Conservation (phyloP, 495 filamentous ascomycete genomes). For the Lineolata rhizophorae region DNA sequence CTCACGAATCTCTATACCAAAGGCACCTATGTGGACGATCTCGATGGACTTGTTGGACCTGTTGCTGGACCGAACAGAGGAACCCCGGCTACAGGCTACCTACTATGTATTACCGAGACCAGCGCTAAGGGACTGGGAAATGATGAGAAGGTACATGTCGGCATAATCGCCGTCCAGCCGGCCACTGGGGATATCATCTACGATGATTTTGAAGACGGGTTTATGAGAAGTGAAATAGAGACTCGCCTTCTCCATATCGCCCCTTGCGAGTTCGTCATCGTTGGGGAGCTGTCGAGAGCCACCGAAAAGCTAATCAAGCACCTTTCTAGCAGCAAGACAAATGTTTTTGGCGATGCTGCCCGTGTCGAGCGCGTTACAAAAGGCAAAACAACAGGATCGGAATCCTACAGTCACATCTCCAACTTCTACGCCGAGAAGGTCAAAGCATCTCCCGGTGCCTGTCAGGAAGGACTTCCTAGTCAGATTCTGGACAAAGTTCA, state of each 20-base stretch:
- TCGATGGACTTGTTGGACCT: constrained; percentile 47
- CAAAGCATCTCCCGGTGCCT: too few species aligned
- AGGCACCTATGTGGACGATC: constrained; percentile 91
- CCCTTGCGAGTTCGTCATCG: constrained; percentile 89
- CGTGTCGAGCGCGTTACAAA: constrained; percentile 62
- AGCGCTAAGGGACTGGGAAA: constrained; percentile 68
- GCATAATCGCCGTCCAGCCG: constrained; percentile 86
- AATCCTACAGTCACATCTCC: constrained; percentile 73
- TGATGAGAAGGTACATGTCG: constrained; percentile 84
- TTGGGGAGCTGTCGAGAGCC: constrained; percentile 77
- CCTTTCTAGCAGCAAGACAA: constrained; percentile 69
- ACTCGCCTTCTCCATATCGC: constrained; percentile 85
- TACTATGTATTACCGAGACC: constrained; percentile 82
- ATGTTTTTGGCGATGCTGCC: constrained; percentile 79
- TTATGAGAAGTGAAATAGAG: constrained; percentile 94
- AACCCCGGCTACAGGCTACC: constrained; percentile 61
- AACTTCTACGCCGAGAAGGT: constrained; percentile 79
- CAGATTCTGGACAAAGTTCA: constrained; percentile 68
- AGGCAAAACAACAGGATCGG: constrained; percentile 60
- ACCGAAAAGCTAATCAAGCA: constrained; percentile 87
- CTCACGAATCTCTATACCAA: constrained; percentile 97
- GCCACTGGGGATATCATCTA: constrained; percentile 92
- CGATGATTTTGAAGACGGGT: constrained; percentile 91
- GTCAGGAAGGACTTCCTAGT: too few species aligned
- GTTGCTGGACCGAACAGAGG: constrained; percentile 23